These are phyloP conservation scores for Mucor sp. DNA, from an alignment of 371 early-diverging fungal genomes.

Conservation along the genomic window DNA sequence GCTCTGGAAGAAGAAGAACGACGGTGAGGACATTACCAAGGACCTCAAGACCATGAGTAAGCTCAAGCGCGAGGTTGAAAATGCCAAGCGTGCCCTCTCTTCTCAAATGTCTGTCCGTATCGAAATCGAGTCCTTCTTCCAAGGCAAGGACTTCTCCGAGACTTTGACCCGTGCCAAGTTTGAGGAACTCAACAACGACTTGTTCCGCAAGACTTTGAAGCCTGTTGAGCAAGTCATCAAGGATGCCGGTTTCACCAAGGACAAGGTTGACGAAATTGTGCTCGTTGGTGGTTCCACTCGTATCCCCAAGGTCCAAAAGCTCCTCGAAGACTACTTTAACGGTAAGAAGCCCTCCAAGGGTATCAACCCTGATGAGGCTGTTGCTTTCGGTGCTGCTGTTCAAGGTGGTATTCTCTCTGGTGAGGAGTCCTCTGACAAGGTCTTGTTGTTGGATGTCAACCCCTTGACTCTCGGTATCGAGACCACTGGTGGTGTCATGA, in stretches of 20 bases:
- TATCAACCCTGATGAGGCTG: slow-evolving; percentile 98
- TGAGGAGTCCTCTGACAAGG: slow-evolving; percentile 77
- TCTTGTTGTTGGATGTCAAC: slow-evolving; percentile 96
- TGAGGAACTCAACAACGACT: slow-evolving; percentile 87
- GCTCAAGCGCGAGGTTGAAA: slow-evolving; percentile 87
- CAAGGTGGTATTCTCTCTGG: slow-evolving; percentile 95
- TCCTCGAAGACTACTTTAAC: slow-evolving; percentile 90
- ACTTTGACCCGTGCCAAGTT: slow-evolving; percentile 95
- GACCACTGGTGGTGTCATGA: slow-evolving; percentile 96
- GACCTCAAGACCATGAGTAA: slow-evolving; percentile 83
- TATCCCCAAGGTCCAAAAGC: slow-evolving; percentile 97
- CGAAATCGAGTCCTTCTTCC: slow-evolving; percentile 90
- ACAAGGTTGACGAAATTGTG: slow-evolving; percentile 96
- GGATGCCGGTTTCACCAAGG: slow-evolving; percentile 91
- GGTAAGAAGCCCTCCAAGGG: slow-evolving; percentile 92
- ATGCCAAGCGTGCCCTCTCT: slow-evolving; percentile 90
- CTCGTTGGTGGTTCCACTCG: slow-evolving; percentile 99
- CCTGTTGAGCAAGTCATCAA: slow-evolving; percentile 97
- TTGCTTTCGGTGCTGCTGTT: slow-evolving; percentile 97
- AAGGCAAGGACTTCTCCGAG: slow-evolving; percentile 98
- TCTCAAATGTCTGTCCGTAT: slow-evolving; percentile 80
- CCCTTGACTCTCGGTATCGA: slow-evolving; percentile 98
- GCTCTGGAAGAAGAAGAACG: slow-evolving; percentile 76
- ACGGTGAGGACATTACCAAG: slow-evolving; percentile 67
- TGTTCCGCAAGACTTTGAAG: slow-evolving; percentile 94